Evolutionary conservation across 1,139 yeast species (phyloP), one percentile per base, ranked within the genome.

Genomic region (Suhomyces terraborum): DNA sequence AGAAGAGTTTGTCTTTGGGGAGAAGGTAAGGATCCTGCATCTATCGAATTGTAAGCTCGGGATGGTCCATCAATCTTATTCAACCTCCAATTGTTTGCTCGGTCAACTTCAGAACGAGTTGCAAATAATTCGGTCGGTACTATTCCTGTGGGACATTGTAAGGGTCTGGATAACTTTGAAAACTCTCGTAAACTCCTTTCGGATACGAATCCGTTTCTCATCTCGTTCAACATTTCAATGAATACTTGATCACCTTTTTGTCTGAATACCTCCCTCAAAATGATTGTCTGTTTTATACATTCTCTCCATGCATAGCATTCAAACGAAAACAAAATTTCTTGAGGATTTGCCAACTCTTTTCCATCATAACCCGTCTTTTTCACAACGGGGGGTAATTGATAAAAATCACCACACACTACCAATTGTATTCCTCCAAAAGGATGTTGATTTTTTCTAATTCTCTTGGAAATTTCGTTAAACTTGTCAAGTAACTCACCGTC

Each of bases 401-500:
- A 89, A 60, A 89, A 88, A 61, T 89, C 97, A 3, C 97, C 97
- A 62, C 94, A 85, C 24, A 85, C 76, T 21, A 89, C 77, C 12
- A 89, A 55, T 52, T 89, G 97, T 24, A 89, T 84, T 0, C 96
- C 97, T 13, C 97, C 97, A 69, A 89, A 89, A 0, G 96, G 95
- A 27, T 46, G 36, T 7, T 61, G 59, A 43, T 62, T 73, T 32
- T 67, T 67, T 31, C 88, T 66, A 7, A 88, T 46, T 13, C 58
- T 64, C 47, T 79, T 74, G 0, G 89, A 95, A 32, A 89, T 73
- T 14, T 60, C 67, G 51, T 88, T 83, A 38, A 89, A 66, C 52
- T 85, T 85, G 55, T 88, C 86, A 33, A 89, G 69, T 16, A 89
- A 68, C 6, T 68, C 73, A 2, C 88, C 95, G 54, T 87, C 91